phyloP scores from a whole-genome alignment of 192 early-diverging fungal species.

The Chytriomyces sp. region DNA sequence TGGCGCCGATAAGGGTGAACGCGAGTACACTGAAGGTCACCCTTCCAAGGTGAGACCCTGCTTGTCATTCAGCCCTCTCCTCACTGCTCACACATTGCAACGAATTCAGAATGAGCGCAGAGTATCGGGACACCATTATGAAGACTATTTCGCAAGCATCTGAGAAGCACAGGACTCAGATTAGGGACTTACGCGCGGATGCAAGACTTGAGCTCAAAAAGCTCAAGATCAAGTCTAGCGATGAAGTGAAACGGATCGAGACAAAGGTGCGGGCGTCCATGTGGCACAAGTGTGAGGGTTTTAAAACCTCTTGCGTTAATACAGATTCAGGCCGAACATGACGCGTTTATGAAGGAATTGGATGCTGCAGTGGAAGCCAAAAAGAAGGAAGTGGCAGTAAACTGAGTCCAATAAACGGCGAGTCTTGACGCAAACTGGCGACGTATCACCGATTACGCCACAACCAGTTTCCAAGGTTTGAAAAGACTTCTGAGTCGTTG shows the following conservation, averaged over 20 bases:
- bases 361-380: constrained; percentile 13
- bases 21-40: constrained; percentile 71
- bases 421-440: background rate
- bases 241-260: constrained; percentile 20
- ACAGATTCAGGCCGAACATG: constrained; percentile 14
- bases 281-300: background rate
- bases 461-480: constrained; percentile 22
- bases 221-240: constrained; percentile 12
- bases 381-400: constrained; percentile 20
- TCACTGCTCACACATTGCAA: no score
- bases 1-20: constrained; percentile 72
- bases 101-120: constrained; percentile 17
- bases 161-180: constrained; percentile 18
- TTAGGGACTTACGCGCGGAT: constrained; percentile 13
- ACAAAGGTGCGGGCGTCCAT: constrained; percentile 9
- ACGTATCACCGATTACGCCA: background rate
- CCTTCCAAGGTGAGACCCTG: constrained; percentile 67
- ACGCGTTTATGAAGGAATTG: constrained; percentile 6
- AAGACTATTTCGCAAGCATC: constrained; percentile 19
- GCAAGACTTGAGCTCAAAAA: constrained; percentile 20
- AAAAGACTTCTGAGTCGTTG: constrained; percentile 25
- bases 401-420: background rate
- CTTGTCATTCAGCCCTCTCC: background rate
- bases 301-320: background rate
- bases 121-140: constrained; percentile 10